Percentiles rank a stretch among this genome's conserved stretches.
Evolutionary conservation across 2,329 filamentous ascomycete species (phyloP).

Genomic region (Colletotrichum simmondsii): DNA sequence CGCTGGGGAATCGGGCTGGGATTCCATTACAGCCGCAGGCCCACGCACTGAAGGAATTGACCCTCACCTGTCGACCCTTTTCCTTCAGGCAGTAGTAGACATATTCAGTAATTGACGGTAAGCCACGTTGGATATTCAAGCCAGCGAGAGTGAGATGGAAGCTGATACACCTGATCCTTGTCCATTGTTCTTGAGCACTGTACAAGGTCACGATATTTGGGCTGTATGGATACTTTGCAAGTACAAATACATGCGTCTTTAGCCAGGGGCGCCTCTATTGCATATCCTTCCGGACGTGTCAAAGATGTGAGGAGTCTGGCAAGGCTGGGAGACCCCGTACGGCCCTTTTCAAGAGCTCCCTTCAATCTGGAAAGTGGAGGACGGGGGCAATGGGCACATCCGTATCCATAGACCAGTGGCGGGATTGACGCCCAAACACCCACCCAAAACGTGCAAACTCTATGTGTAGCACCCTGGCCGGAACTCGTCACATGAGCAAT

Average conservation of each 20-base stretch:
- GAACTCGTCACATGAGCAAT: slow-evolving; percentile 31
- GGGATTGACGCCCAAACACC: slow-evolving; percentile 5
- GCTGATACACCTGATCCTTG: neutral
- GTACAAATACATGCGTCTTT: neutral
- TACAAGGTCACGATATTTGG: neutral
- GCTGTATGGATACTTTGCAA: neutral
- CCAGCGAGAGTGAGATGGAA: neutral
- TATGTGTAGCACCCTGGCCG: neutral
- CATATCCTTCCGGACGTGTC: no score
- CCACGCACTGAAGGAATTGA: neutral
- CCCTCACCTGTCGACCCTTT: no score
- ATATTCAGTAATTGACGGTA: no score
- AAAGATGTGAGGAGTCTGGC: neutral
- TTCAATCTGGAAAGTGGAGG: neutral
- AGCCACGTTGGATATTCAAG: neutral
- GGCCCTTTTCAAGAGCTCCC: neutral
- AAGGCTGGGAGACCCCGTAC: neutral
- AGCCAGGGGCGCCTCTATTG: no score
- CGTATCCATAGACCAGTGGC: neutral
- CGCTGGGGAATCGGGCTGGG: no score
- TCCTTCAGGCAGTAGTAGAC: no score
- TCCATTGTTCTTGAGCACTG: neutral
- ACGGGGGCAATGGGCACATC: neutral
- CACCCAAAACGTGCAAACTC: neutral
- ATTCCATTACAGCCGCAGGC: neutral